A percentile compares a stretch with the other conserved stretches of the same genome.
phyloP scores from a whole-genome alignment of 495 filamentous ascomycete species.

The Aspergillus biplanus region DNA sequence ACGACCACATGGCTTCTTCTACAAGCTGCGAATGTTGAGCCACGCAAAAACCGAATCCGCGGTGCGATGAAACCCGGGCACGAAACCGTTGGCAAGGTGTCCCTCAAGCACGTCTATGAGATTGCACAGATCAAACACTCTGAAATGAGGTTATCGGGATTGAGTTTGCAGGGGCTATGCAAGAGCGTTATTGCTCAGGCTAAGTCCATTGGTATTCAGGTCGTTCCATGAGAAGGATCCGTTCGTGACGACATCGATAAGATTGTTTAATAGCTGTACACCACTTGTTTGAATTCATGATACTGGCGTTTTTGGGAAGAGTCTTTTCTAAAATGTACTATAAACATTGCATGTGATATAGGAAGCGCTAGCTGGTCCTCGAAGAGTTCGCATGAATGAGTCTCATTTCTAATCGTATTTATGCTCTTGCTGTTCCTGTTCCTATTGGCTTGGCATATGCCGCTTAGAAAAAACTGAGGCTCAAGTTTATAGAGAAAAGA shows the following conservation, averaged over 20 bases:
- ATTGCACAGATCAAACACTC: constrained; percentile 95
- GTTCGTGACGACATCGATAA: constrained; percentile 18
- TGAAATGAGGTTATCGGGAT: constrained; percentile 78
- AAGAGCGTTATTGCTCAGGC: constrained; percentile 86
- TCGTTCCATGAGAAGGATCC: constrained; percentile 62
- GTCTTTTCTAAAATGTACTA: constrained; percentile 30
- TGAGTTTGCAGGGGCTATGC: constrained; percentile 79
- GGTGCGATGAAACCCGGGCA: constrained; percentile 79
- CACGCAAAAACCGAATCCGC: constrained; percentile 75
- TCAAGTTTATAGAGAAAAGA: too few relatives aligned
- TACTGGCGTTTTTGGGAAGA: constrained; percentile 29
- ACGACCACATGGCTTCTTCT: constrained; percentile 87
- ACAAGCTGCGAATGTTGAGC: constrained; percentile 76
- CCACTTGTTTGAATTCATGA: constrained; percentile 24
- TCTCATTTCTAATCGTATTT: neutral
- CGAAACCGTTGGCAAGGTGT: constrained; percentile 78
- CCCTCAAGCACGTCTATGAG: constrained; percentile 95
- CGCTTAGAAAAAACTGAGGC: neutral
- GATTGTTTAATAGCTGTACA: constrained; percentile 19
- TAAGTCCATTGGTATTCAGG: constrained; percentile 82
- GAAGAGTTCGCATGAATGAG: constrained; percentile 13
- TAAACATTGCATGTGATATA: constrained; percentile 32
- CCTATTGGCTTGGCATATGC: constrained; percentile 4
- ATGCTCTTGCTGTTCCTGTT: neutral
- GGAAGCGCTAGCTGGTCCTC: constrained; percentile 25